Evolutionary conservation across 805 yeast species (phyloP).

Genomic region (Candida broadrunensis): DNA sequence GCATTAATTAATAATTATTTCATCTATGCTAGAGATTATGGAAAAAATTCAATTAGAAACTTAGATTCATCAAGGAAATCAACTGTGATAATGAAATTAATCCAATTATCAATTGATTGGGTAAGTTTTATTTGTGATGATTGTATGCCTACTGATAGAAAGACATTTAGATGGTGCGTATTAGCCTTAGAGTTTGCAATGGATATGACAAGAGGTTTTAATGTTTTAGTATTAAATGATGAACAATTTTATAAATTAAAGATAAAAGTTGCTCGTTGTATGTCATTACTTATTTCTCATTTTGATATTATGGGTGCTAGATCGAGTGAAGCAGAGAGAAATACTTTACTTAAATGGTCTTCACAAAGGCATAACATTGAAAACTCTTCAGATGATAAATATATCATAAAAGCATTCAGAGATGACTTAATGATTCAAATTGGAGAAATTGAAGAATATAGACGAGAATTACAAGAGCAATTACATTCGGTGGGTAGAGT

Average conservation of each 20-base stretch:
- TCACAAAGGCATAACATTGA: conserved; percentile 52
- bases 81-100: conserved; percentile 64
- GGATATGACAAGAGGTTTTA: conserved; percentile 89
- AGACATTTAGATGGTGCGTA: conserved; percentile 95
- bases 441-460: conserved; percentile 55
- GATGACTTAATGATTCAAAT: conserved; percentile 69
- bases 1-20: conserved; percentile 75
- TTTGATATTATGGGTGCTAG: conserved; percentile 98
- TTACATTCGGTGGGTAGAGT: conserved; percentile 73
- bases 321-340: conserved; percentile 65
- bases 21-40: conserved; percentile 77
- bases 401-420: conserved; percentile 48
- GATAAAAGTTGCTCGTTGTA: conserved; percentile 87
- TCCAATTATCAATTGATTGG: conserved; percentile 84
- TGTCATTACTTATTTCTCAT: conserved; percentile 90
- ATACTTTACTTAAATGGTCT: conserved; percentile 53
- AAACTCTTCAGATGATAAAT: conserved; percentile 38
- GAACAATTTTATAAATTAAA: conserved; percentile 72
- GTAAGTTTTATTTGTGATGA: conserved; percentile 90
- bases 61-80: conserved; percentile 67
- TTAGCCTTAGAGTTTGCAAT: conserved; percentile 92
- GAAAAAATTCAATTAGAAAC: conserved; percentile 64
- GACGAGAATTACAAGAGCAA: conserved; percentile 42
- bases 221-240: conserved; percentile 75
- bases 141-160: conserved; percentile 87